Percentiles rank a stretch among this genome's conserved stretches.
phyloP scores from a whole-genome alignment of 2,329 filamentous ascomycete genomes.

The Aspergillus sp. region DNA sequence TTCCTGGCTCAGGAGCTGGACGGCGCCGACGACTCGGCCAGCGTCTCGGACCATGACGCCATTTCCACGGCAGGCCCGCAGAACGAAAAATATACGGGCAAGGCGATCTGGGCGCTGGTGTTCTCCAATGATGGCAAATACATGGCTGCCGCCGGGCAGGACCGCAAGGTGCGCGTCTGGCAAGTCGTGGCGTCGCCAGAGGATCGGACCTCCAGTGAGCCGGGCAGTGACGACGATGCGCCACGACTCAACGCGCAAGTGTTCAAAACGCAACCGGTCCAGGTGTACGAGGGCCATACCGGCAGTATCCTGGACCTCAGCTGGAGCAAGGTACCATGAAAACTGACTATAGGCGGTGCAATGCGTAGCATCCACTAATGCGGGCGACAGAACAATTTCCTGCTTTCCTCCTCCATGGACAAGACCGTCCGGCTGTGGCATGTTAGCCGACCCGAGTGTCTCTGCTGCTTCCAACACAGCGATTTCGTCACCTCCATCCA shows the following conservation, averaged over 20 bases:
- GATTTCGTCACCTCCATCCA: constrained; percentile 94
- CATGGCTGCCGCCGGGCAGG: constrained; percentile 88
- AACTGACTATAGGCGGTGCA: background rate
- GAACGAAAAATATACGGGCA: constrained; percentile 41
- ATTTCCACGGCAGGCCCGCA: constrained; percentile 24
- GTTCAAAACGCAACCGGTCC: constrained; percentile 74
- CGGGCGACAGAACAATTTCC: constrained; percentile 73
- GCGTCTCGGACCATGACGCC: constrained; percentile 31
- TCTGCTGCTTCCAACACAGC: constrained; percentile 91
- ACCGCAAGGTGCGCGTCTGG: constrained; percentile 84
- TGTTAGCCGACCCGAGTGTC: constrained; percentile 76
- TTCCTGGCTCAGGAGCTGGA: constrained; percentile 91
- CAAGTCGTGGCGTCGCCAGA: constrained; percentile 80
- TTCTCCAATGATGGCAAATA: constrained; percentile 92
- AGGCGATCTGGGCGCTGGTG: constrained; percentile 87
- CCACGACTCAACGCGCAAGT: constrained; percentile 84
- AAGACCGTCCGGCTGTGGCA: constrained; percentile 97
- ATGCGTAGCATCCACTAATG: background rate
- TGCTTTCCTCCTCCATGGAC: constrained; percentile 96
- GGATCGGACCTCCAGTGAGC: constrained; percentile 73
- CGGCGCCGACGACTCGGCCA: constrained; percentile 51
- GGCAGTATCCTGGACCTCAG: constrained; percentile 86
- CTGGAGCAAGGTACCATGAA: constrained; percentile 77
- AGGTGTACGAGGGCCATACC: constrained; percentile 80
- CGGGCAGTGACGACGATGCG: constrained; percentile 63